phyloP scores from a whole-genome alignment of 2,329 filamentous ascomycete species.

The Xylaria digitata region DNA sequence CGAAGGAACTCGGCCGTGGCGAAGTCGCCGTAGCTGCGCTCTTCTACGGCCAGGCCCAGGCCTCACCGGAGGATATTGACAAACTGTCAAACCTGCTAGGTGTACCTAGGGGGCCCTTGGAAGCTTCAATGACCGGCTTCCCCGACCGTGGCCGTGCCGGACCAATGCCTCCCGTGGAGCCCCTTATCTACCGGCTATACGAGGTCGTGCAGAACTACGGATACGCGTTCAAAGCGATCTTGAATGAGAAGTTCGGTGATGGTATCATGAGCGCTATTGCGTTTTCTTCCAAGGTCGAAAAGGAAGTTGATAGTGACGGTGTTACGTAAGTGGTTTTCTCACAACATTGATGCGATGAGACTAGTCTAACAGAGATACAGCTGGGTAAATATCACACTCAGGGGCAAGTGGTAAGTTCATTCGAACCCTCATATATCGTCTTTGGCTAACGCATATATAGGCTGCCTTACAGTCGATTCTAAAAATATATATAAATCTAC shows the following conservation, averaged over 20 bases:
- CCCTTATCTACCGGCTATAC: constrained; percentile 88
- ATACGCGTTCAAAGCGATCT: constrained; percentile 91
- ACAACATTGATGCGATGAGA: neutral
- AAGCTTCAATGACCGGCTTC: constrained; percentile 74
- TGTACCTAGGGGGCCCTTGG: constrained; percentile 67
- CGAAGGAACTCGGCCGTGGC: constrained; percentile 76
- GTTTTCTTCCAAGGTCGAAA: constrained; percentile 91
- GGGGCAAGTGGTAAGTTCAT: constrained; percentile 50
- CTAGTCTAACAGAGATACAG: constrained; percentile 35
- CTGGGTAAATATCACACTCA: constrained; percentile 50
- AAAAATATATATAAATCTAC: constrained; percentile 2
- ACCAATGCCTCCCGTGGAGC: constrained; percentile 86
- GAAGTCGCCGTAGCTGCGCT: constrained; percentile 88
- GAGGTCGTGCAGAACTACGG: constrained; percentile 98
- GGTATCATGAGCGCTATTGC: constrained; percentile 98
- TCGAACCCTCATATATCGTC: neutral
- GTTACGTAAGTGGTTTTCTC: constrained; percentile 57
- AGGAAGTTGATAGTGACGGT: constrained; percentile 88
- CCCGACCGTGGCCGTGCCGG: constrained; percentile 83
- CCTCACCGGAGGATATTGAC: constrained; percentile 73
- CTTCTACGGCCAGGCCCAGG: constrained; percentile 88
- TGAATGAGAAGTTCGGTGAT: constrained; percentile 95
- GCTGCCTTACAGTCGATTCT: constrained; percentile 50
- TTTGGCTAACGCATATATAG: constrained; percentile 39
- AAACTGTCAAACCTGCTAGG: constrained; percentile 74